A percentile compares a stretch with the other conserved stretches of the same genome.
Conservation (phyloP, 2,329 filamentous ascomycete genomes). For the Rhynchosporium secalis region DNA sequence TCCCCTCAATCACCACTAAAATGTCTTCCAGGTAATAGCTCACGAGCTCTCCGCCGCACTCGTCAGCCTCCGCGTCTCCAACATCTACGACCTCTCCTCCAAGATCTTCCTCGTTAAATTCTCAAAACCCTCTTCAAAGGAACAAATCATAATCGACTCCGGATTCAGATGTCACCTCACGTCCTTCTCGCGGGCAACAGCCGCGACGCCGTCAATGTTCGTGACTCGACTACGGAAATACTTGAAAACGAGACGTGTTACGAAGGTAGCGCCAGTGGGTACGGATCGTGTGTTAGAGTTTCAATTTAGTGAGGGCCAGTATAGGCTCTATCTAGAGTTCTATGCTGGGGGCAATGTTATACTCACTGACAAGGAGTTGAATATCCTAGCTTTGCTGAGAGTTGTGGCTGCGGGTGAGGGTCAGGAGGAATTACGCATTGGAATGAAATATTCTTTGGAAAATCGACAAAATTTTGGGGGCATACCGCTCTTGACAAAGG, state of each 20-base stretch:
- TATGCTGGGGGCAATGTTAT: conserved; percentile 96
- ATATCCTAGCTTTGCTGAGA: conserved; percentile 77
- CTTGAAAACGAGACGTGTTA: conserved; percentile 83
- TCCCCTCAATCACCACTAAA: neutral
- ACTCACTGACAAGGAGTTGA: conserved; percentile 80
- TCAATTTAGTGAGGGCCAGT: conserved; percentile 87
- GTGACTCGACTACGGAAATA: conserved; percentile 83
- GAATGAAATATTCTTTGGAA: conserved; percentile 75
- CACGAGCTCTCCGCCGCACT: conserved; percentile 84
- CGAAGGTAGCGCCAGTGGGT: conserved; percentile 78
- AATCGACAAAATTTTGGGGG: conserved; percentile 82
- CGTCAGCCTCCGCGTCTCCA: conserved; percentile 77
- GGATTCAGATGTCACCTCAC: conserved; percentile 96
- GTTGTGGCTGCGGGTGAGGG: conserved; percentile 78
- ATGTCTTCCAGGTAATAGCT: conserved; percentile 71
- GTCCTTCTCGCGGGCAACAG: conserved; percentile 83
- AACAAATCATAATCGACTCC: conserved; percentile 89
- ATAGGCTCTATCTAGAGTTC: conserved; percentile 88
- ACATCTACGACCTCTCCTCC: conserved; percentile 94
- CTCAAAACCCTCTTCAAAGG: conserved; percentile 82
- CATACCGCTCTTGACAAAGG: conserved; percentile 71
- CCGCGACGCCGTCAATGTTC: conserved; percentile 80
- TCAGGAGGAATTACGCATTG: conserved; percentile 79
- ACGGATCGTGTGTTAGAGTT: conserved; percentile 93
- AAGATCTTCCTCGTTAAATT: conserved; percentile 97